phyloP scores from a whole-genome alignment of 306 rosid genomes.

The Quercus wislizeni region DNA sequence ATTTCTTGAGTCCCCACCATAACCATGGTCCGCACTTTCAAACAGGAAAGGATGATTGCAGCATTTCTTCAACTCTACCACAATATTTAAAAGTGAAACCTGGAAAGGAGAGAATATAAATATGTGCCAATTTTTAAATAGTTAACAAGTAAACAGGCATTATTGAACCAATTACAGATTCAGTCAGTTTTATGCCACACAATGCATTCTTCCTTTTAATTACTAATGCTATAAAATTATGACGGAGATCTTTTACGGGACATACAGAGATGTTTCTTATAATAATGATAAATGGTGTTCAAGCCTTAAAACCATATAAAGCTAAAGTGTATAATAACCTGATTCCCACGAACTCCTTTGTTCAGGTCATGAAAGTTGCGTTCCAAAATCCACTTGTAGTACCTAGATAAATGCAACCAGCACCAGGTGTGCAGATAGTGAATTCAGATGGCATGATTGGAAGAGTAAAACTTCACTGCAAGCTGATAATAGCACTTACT shows the following conservation, averaged over 20 bases:
- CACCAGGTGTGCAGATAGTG: constrained; percentile 16
- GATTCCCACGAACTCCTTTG: constrained; percentile 99
- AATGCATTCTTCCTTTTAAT: too few relatives aligned
- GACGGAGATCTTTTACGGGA: not conserved
- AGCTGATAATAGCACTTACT: constrained; percentile 47
- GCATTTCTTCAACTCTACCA: constrained; percentile 98
- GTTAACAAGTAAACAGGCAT: not conserved
- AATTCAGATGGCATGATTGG: constrained; percentile 5
- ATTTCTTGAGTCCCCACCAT: constrained; percentile 80
- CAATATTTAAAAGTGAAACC: constrained; percentile 97
- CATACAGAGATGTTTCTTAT: not conserved
- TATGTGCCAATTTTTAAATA: not conserved
- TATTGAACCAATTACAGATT: constrained; percentile 5
- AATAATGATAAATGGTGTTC: not conserved
- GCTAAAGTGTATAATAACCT: constrained; percentile 50
- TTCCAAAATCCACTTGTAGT: constrained; percentile 99
- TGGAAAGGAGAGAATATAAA: constrained; percentile 28
- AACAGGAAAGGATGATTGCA: constrained; percentile 99
- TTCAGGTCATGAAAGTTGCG: constrained; percentile 96
- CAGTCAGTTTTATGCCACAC: constrained; percentile 1
- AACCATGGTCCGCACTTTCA: constrained; percentile 99
- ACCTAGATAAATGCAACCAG: constrained; percentile 49
- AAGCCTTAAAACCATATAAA: not conserved
- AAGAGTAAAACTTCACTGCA: constrained; percentile 1
- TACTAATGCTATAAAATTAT: not conserved